Percentiles rank a stretch among this genome's conserved stretches.
Evolutionary conservation across 1,139 yeast genomes (phyloP).

Genomic region (Nakaseomyces bracarensis): DNA sequence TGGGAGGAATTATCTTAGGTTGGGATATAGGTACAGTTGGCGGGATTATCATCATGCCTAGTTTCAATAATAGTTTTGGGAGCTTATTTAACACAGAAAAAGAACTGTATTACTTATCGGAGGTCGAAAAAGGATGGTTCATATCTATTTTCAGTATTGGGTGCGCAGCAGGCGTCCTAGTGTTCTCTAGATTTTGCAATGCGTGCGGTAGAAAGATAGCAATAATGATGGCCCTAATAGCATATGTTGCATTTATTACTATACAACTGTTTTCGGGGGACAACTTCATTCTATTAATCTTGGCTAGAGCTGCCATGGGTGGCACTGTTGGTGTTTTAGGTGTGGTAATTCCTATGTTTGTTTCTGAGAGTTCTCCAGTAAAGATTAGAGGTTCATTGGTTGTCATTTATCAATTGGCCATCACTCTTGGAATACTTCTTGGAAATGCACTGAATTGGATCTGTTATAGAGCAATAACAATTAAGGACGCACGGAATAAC

Average conservation of each 20-base stretch:
- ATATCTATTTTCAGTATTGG: constrained; percentile 63
- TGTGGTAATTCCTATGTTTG: constrained; percentile 48
- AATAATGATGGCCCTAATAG: constrained; percentile 38
- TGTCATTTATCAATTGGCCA: constrained; percentile 46
- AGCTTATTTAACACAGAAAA: constrained; percentile 31
- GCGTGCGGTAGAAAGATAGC: constrained; percentile 46
- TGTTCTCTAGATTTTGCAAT: constrained; percentile 49
- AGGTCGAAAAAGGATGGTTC: constrained; percentile 46
- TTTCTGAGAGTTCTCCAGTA: constrained; percentile 48
- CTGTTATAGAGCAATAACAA: constrained; percentile 31
- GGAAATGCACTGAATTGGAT: constrained; percentile 48
- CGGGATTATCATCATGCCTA: constrained; percentile 52
- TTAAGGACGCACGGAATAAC: constrained; percentile 22
- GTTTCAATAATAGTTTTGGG: constrained; percentile 46
- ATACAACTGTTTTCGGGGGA: constrained; percentile 37
- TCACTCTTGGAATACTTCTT: constrained; percentile 47
- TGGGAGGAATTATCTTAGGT: constrained; percentile 65
- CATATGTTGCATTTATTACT: constrained; percentile 44
- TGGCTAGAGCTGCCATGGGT: constrained; percentile 49
- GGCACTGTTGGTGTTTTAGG: constrained; percentile 47
- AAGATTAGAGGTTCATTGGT: constrained; percentile 50
- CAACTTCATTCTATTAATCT: constrained; percentile 44
- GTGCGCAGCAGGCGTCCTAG: constrained; percentile 63
- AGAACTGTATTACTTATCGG: constrained; percentile 34
- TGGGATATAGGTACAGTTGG: constrained; percentile 72